Evolutionary conservation across 2,329 filamentous ascomycete genomes (phyloP), one percentile per base, ranked within the genome.

Genomic region (Cyclaneusma minus): DNA sequence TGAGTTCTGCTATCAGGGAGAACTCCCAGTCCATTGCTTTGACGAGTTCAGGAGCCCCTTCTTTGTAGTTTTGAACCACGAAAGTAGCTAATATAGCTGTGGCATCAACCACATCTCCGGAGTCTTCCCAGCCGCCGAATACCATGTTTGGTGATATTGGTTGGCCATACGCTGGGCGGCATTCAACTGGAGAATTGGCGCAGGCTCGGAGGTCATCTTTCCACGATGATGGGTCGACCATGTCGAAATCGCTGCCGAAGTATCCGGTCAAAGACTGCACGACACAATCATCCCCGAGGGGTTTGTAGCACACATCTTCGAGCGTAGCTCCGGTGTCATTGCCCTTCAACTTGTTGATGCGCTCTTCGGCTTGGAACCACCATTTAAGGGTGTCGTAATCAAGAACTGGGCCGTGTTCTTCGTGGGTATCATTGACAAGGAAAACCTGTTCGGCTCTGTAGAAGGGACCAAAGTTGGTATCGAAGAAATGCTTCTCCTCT

Each of bases 361-460:
- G 73, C 38, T 71, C 68, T 48, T 98, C 89, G 2, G 95, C 74
- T 34, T 74, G 80, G 45, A 89, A 81, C 89, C 87, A 95, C 89
- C 89, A 98, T 14, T 64, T 58, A 7, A 98, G 60, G 0, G 80
- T 94, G 6, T 94, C 82, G 38, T 91, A 89, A 49, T 69, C 84
- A 30, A 98, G 55, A 2, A 95, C 83, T 1, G 83, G 80, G 0
- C 78, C 73, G 3, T 72, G 63, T 3, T 61, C 60, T 3, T 62
- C 42, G 1, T 64, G 49, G 1, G 73, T 84, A 39, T 94, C 85
- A 36, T 95, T 98, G 34, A 95, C 83, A 9, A 98, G 52, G 49
- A 98, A 98, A 1, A 75, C 70, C 52, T 98, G 89, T 49, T 98
- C 81, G 0, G 85, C 79, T 21, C 89, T 79, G 53, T 89, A 98